Evolutionary conservation across 2,329 filamentous ascomycete species (phyloP).

Genomic region (Aspergillus tubingensis): DNA sequence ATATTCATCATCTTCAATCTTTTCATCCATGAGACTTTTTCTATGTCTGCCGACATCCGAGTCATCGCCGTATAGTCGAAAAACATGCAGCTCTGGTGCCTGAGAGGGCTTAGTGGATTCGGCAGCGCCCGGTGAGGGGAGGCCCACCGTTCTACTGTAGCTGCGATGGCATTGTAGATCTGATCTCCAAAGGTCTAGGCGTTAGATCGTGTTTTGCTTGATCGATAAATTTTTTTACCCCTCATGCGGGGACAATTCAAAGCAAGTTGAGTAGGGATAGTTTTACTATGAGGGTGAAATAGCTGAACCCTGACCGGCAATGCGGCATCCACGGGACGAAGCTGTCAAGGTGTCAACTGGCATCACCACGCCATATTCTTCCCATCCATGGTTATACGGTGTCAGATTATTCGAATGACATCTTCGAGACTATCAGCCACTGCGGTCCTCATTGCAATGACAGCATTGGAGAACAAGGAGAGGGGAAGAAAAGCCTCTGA

Average conservation of each 20-base stretch:
- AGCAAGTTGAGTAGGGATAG: background rate
- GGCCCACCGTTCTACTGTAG: background rate
- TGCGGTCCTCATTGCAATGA: background rate
- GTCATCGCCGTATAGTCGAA: background rate
- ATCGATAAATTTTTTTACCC: background rate
- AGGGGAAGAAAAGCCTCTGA: background rate
- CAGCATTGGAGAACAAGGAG: background rate
- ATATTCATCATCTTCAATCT: background rate
- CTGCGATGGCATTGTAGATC: too few relatives aligned
- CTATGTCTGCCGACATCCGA: background rate
- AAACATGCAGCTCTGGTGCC: background rate
- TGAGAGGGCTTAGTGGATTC: background rate
- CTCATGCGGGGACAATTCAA: background rate
- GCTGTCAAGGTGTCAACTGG: too few relatives aligned
- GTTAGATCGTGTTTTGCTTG: too few relatives aligned
- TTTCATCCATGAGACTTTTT: background rate
- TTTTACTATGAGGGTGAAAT: background rate
- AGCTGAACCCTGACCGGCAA: background rate
- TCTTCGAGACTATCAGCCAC: too few relatives aligned
- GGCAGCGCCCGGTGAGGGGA: background rate
- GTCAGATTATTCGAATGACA: too few relatives aligned
- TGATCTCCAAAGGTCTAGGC: too few relatives aligned
- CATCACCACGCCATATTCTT: too few relatives aligned
- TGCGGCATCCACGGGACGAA: too few relatives aligned
- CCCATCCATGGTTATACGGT: too few relatives aligned